Base-by-base conservation (phyloP, 2,329 filamentous ascomycete genomes). In the Xylariales sp. region DNA sequence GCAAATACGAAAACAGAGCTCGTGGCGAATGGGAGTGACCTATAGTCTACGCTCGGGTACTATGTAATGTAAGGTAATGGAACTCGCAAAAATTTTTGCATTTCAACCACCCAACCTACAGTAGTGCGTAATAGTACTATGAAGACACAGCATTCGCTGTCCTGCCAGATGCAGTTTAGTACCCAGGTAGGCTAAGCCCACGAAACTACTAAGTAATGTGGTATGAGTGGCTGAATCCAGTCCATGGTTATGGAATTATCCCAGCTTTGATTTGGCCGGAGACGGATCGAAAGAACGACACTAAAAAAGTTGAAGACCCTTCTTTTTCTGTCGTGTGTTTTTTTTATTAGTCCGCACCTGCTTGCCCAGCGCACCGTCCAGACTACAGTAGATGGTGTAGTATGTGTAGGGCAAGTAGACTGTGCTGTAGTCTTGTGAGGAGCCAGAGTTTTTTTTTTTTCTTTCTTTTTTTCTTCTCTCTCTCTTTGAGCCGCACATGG, bases 151-250 rank as follows among this genome's bases (percentile, higher is more conserved):
- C 2, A 10, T 54, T 62, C 41, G 12, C 50, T 32, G 49, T 54
- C 59, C 59, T 62, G 59, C 59, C 49, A 30, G 30, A 54, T 50
- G 9, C 30, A 34, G 58, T 34, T 62, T 62, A 53, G 49, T 34
- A 34, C 8, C n/a, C 53, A 53, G 41, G 48, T 34, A 23, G 28
- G 50, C 50, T 30, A 48, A 16, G 30, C 12, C 39, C 7, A 34
- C 36, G 18, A n/a, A 36, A 32, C 39, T 39, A n/a, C n/a, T n/a
- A n/a, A n/a, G n/a, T n/a, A 48, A 16, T 14, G 30, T 48, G 16
- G 32, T 18, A 53, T 54, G 43, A 63, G 52, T 63, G 52, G 60
- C 60, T 63, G 52, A 43, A 43, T 36, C 32, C n/a, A 39, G 52
- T 46, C 52, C 32, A 41, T 32, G 52, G 32, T 55, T 39, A 43